These are phyloP conservation scores for Samsoniella hepiali DNA, from an alignment of 2,329 filamentous ascomycete species.

Conservation along the genomic window DNA sequence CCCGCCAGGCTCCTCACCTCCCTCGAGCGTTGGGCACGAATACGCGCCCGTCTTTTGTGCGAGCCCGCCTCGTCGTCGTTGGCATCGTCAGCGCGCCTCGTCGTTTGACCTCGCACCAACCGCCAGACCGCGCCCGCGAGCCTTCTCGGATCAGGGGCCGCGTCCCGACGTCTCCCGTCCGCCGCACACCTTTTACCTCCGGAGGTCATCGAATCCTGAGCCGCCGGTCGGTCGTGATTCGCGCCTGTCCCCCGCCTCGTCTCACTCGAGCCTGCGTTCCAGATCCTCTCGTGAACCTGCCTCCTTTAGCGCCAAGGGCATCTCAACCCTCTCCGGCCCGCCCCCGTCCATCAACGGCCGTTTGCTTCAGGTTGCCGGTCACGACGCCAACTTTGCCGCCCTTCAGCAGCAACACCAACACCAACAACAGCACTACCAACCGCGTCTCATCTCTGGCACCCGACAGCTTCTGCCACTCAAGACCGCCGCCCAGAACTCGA, in stretches of 20 bases:
- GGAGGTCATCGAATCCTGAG: constrained; percentile 37
- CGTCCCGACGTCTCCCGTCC: constrained; percentile 22
- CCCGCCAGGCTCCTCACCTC: constrained; percentile 9
- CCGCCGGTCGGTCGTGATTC: constrained; percentile 22
- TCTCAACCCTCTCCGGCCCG: constrained; percentile 31
- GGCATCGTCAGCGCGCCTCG: neutral
- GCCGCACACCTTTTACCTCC: constrained; percentile 26
- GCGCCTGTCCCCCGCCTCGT: constrained; percentile 17
- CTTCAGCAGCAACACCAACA: constrained; percentile 24
- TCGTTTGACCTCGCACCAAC: constrained; percentile 5
- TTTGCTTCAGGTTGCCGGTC: constrained; percentile 31
- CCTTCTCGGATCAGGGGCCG: constrained; percentile 19
- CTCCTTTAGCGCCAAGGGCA: constrained; percentile 36
- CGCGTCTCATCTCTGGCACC: constrained; percentile 32
- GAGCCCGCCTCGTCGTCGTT: neutral
- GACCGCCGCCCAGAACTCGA: constrained; percentile 35
- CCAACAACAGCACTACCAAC: constrained; percentile 22
- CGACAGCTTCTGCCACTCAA: constrained; percentile 48
- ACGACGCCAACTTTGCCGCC: constrained; percentile 26
- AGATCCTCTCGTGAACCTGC: constrained; percentile 38
- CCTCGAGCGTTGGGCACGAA: constrained; percentile 8
- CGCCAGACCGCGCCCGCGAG: constrained; percentile 10
- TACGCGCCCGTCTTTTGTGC: neutral
- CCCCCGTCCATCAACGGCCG: constrained; percentile 33
- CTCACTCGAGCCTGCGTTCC: constrained; percentile 30